A percentile compares a stretch with the other conserved stretches of the same genome.
These are phyloP conservation scores for Suillus hirtellus DNA, from an alignment of 768 basidiomycete species.

Conservation along the genomic window DNA sequence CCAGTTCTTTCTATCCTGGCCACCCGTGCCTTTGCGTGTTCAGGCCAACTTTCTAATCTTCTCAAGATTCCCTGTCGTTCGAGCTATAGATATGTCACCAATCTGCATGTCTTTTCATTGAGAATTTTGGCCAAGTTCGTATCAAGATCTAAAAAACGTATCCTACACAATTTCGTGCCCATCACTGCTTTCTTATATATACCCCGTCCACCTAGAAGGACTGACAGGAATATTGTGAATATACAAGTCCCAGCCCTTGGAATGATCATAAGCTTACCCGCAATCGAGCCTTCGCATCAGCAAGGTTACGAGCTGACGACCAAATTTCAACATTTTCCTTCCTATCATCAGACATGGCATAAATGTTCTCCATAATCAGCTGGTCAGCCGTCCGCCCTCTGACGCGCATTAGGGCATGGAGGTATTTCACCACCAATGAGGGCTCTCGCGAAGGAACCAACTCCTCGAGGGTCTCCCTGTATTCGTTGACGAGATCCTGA, in stretches of 20 bases:
- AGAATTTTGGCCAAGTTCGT: background rate
- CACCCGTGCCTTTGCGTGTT: background rate
- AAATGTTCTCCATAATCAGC: constrained; percentile 9
- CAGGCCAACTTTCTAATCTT: background rate
- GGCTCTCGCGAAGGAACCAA: background rate
- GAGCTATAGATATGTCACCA: background rate
- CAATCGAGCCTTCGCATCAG: constrained; percentile 10
- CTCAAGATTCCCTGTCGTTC: background rate
- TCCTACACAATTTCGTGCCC: background rate
- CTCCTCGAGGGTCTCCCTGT: background rate
- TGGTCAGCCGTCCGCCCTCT: constrained; percentile 3
- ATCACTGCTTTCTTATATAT: background rate
- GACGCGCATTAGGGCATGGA: constrained; percentile 2
- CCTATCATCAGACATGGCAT: background rate
- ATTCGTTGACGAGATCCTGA: constrained; percentile 3
- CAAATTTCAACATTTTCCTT: constrained; percentile 7
- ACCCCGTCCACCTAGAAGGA: background rate
- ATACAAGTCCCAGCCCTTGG: no score
- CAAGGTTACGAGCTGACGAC: constrained; percentile 4
- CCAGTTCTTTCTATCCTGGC: background rate
- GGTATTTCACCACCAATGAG: constrained; percentile 2
- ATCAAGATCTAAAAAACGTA: background rate
- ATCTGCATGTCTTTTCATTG: background rate
- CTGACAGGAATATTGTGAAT: background rate
- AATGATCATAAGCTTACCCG: background rate